Evolutionary conservation across 495 filamentous ascomycete genomes (phyloP), one percentile per base, ranked within the genome.

Genomic region (Platismatia glauca): DNA sequence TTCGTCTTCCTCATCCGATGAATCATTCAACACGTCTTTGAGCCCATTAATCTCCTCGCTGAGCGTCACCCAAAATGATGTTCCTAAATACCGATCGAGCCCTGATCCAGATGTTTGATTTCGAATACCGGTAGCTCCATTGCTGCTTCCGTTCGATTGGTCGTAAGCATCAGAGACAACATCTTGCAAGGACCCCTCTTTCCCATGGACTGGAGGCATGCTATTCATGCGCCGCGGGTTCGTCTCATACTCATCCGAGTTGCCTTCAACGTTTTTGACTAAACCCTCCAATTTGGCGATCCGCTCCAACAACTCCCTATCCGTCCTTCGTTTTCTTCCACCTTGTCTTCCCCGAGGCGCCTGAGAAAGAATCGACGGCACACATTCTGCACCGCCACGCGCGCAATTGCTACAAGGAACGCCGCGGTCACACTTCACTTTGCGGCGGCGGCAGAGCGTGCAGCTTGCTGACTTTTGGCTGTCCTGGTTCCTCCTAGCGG

Each of bases 391-490:
- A 12, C 20, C 27, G 16, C 46, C n/a, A 4, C 59, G 59, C 22
- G 12, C 15, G 22, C 59, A 61, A 27, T 37, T 48, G 6, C 31
- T 33, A 39, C 59, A 61, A 20, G 59, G 59, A 31, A n/a, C 6
- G 35, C 2, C 24, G 16, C 59, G 27, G 44, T 61, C 59, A n/a
- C 59, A 61, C 20, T 39, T 61, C 44, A 61, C 50, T 13, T 61
- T 61, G 11, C 59, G 44, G 20, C 59, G 59, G 27, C 59, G 59
- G 59, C 59, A 61, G 27, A 61, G 59, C 31, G 33, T 53, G 35
- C 59, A 61, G 31, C 59, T 61, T 55, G 59, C 55, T n/a, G n/a
- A n/a, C n/a, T n/a, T n/a, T n/a, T n/a, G n/a, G n/a, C n/a, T n/a
- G n/a, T n/a, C n/a, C n/a, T n/a, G n/a, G n/a, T n/a, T n/a, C n/a